phyloP scores from a whole-genome alignment of 2,329 filamentous ascomycete species.

The Trichoderma afroharzianum region DNA sequence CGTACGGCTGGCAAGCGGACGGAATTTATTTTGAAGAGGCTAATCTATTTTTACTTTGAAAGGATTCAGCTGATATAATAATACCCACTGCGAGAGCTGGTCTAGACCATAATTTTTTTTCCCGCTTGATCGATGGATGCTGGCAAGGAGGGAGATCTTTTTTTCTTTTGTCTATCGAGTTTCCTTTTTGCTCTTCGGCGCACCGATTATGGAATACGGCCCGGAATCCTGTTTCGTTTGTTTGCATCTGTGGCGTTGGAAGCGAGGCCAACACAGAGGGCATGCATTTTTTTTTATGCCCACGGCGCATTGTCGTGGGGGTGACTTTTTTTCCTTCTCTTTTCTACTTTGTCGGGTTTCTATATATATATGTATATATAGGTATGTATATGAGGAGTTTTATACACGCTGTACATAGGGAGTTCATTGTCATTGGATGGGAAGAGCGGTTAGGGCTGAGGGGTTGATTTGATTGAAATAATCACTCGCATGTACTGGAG shows the following conservation, averaged over 20 bases:
- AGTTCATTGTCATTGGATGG: background rate
- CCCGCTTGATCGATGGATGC: background rate
- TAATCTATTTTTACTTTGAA: background rate
- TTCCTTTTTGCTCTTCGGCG: background rate
- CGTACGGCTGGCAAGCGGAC: conserved; percentile 65
- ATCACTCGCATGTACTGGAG: background rate
- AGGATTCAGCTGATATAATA: conserved; percentile 10
- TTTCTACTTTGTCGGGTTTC: background rate
- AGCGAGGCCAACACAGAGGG: conserved; percentile 8
- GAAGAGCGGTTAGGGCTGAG: background rate
- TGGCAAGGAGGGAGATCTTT: background rate
- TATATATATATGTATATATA: conserved; percentile 6
- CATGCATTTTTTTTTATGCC: background rate
- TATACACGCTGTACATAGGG: conserved; percentile 4
- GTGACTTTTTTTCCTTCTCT: background rate
- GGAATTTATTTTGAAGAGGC: conserved; percentile 42
- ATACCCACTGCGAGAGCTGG: conserved; percentile 5
- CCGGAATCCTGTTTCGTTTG: background rate
- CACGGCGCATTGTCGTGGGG: background rate
- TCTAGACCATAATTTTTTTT: background rate
- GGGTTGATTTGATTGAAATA: background rate
- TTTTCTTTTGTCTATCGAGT: background rate
- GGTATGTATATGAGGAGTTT: background rate
- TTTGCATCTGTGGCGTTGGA: conserved; percentile 15
- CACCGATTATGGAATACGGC: background rate